These are phyloP conservation scores for Fusarium lyarnte DNA, from an alignment of 2,329 filamentous ascomycete species.

Conservation along the genomic window DNA sequence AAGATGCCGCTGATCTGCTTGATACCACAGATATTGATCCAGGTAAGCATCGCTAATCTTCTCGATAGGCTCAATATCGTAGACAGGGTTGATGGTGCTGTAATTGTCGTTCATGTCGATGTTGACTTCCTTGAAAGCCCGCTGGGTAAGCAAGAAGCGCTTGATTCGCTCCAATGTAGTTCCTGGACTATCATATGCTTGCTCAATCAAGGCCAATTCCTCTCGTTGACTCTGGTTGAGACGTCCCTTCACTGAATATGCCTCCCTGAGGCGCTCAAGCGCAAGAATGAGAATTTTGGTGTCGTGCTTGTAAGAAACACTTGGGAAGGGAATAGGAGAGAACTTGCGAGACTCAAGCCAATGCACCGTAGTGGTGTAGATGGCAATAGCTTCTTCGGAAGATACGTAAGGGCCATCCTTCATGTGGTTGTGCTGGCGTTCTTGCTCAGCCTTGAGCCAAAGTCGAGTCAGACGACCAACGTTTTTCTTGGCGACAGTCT, in stretches of 20 bases:
- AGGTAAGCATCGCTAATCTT: conserved; percentile 99
- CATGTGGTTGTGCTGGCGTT: conserved; percentile 99
- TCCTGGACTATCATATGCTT: conserved; percentile 97
- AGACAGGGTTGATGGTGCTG: conserved; percentile 98
- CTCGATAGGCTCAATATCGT: conserved; percentile 98
- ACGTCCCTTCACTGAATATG: conserved; percentile 96
- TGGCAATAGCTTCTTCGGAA: conserved; percentile 97
- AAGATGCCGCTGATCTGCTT: conserved; percentile 94
- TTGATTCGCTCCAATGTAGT: conserved; percentile 97
- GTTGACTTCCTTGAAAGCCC: conserved; percentile 98
- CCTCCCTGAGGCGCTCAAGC: conserved; percentile 89
- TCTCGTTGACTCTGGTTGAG: conserved; percentile 98
- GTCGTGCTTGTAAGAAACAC: conserved; percentile 99
- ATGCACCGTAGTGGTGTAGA: conserved; percentile 98
- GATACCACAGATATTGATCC: conserved; percentile 99
- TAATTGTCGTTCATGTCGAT: conserved; percentile 99
- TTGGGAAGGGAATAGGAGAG: conserved; percentile 97
- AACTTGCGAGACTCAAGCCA: conserved; percentile 99
- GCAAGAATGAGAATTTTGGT: conserved; percentile 98
- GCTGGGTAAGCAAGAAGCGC: conserved; percentile 93
- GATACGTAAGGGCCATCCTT: conserved; percentile 99
- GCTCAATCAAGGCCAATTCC: conserved; percentile 94
- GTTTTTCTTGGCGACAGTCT: conserved; percentile 99
- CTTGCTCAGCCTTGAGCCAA: conserved; percentile 98
- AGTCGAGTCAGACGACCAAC: conserved; percentile 91